These are phyloP conservation scores for Tolypocladium guangdongense DNA, from an alignment of 2,329 filamentous ascomycete genomes.

Conservation along the genomic window DNA sequence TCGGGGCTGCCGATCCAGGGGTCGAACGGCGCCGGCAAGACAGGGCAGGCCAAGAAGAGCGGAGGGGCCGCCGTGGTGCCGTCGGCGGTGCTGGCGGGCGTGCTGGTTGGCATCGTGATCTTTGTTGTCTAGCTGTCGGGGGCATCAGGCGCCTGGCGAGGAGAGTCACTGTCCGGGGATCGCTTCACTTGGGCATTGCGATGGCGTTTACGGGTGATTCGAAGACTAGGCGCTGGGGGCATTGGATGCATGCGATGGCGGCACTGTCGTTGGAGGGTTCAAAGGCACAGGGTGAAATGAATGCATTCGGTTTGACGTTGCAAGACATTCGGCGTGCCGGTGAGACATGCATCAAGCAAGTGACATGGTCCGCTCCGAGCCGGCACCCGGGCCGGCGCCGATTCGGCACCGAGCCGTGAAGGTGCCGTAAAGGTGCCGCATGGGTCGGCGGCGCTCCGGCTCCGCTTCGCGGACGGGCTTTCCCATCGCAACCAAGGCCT, in stretches of 20 bases:
- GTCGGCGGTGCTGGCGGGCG: neutral
- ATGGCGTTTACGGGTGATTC: neutral
- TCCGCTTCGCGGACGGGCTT: neutral
- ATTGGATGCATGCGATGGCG: neutral
- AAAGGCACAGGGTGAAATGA: neutral
- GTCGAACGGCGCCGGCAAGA: neutral
- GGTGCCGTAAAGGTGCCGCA: neutral
- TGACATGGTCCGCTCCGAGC: neutral
- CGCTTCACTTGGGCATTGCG: neutral
- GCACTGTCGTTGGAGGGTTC: neutral
- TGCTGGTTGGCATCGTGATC: neutral
- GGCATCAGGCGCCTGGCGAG: too few species aligned
- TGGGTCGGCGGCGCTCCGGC: neutral
- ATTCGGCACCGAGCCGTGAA: neutral
- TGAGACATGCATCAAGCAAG: too few species aligned
- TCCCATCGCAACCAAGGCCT: too few species aligned
- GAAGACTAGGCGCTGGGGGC: neutral
- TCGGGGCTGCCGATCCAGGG: conserved; percentile 22
- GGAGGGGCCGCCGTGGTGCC: neutral
- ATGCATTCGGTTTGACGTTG: neutral
- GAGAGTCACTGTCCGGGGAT: neutral
- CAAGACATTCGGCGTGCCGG: neutral
- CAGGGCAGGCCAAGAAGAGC: conserved; percentile 1
- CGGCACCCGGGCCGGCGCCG: neutral
- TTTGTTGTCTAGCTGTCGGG: neutral